These are phyloP conservation scores for Parathielavia hyrcaniae DNA, from an alignment of 495 filamentous ascomycete genomes.

Conservation along the genomic window DNA sequence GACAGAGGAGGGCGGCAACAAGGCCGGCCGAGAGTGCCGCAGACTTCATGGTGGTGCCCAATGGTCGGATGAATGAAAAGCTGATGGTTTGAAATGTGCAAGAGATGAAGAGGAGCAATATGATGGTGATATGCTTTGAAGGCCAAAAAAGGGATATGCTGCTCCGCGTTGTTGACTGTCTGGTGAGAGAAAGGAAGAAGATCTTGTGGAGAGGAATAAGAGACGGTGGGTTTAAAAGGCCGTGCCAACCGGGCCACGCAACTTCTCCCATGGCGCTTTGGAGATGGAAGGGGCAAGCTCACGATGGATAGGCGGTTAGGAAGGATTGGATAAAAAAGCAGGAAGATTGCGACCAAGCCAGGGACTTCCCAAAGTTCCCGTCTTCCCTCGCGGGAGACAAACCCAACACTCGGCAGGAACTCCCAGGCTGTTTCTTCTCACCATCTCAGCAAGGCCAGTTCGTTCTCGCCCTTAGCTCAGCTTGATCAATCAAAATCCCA, in stretches of 20 bases:
- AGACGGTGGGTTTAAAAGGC: conserved; percentile 4
- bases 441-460: too few species aligned
- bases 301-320: not conserved
- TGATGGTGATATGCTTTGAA: not conserved
- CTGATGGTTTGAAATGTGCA: not conserved
- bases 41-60: conserved; percentile 5
- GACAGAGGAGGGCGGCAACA: conserved; percentile 6
- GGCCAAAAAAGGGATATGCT: conserved; percentile 7
- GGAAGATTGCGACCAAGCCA: not conserved
- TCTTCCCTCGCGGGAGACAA: too few species aligned
- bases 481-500: too few species aligned
- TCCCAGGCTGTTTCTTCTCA: too few species aligned
- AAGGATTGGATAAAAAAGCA: not conserved
- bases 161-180: not conserved
- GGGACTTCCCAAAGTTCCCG: too few species aligned
- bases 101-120: conserved; percentile 8
- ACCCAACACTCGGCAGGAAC: too few species aligned
- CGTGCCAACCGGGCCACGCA: not conserved
- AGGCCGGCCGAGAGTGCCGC: conserved; percentile 8
- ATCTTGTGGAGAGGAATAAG: not conserved
- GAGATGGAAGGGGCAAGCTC: not conserved
- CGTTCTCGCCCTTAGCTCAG: too few species aligned
- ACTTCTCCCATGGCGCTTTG: not conserved
- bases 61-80: not conserved
- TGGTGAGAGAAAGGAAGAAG: not conserved